These are phyloP conservation scores for Exophiala bonariae DNA, from an alignment of 2,329 filamentous ascomycete genomes.

Conservation along the genomic window DNA sequence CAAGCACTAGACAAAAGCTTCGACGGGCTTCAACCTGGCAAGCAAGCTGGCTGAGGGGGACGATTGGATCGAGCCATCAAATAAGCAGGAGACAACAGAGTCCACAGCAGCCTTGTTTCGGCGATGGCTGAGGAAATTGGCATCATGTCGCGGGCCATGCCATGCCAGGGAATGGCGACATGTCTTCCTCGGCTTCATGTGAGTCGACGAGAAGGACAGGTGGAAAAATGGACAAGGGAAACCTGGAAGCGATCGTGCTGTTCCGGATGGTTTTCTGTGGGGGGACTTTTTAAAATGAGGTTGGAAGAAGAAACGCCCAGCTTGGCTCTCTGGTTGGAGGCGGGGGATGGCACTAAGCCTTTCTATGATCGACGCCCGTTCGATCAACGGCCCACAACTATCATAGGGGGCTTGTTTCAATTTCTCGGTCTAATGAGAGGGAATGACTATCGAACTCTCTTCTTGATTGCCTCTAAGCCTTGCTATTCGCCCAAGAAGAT, in stretches of 20 bases:
- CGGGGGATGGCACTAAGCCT: too few relatives aligned
- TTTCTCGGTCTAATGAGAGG: too few relatives aligned
- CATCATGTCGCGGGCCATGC: too few relatives aligned
- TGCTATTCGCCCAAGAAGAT: too few relatives aligned
- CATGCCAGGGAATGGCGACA: background rate
- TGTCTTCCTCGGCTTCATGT: background rate
- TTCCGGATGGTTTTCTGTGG: background rate
- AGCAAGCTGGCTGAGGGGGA: background rate
- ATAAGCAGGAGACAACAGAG: constrained; percentile 3
- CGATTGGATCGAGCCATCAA: constrained; percentile 13
- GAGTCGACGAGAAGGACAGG: background rate
- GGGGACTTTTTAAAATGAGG: constrained; percentile 18
- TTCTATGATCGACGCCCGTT: constrained; percentile 5
- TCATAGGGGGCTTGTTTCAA: too few relatives aligned
- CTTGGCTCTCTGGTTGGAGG: constrained; percentile 10
- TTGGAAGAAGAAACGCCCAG: constrained; percentile 16
- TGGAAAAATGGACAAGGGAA: constrained; percentile 1
- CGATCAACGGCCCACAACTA: too few relatives aligned
- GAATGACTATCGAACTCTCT: too few relatives aligned
- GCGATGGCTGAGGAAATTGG: too few relatives aligned
- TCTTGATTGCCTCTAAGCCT: too few relatives aligned
- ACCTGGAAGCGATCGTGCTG: background rate
- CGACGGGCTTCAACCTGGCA: constrained; percentile 9
- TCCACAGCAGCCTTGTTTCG: constrained; percentile 2
- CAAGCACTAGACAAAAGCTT: constrained; percentile 11